A percentile compares a stretch with the other conserved stretches of the same genome.
These are phyloP conservation scores for Posidonia oceanica DNA, from an alignment of 116 monocot genomes.

Conservation along the genomic window DNA sequence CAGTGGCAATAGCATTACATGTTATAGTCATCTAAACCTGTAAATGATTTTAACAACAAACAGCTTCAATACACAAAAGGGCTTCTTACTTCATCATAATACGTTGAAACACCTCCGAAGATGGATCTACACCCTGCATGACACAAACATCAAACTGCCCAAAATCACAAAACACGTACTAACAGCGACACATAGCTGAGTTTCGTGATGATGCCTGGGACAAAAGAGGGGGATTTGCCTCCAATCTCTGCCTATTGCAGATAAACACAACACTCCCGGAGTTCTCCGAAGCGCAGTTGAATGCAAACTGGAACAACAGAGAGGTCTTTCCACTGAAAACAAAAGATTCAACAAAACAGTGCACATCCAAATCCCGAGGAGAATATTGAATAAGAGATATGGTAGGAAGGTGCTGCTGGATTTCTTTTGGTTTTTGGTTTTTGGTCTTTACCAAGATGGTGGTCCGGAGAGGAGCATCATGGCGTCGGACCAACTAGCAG, in stretches of 20 bases:
- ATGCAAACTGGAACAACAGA: slow-evolving; percentile 83
- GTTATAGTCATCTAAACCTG: no score
- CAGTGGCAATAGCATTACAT: no score
- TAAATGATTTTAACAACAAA: background rate
- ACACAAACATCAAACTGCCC: slow-evolving; percentile 3
- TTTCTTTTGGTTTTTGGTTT: no score
- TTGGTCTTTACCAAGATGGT: slow-evolving; percentile 28
- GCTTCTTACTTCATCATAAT: slow-evolving; percentile 74
- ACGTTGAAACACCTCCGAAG: slow-evolving; percentile 38
- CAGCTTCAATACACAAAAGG: background rate
- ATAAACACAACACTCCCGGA: slow-evolving; percentile 52
- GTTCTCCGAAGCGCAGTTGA: slow-evolving; percentile 55
- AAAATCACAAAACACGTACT: background rate
- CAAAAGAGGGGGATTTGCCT: slow-evolving; percentile 67
- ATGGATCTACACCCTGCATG: slow-evolving; percentile 56
- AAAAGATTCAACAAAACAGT: background rate
- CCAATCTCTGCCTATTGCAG: slow-evolving; percentile 65
- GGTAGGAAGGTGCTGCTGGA: background rate
- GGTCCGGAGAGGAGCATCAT: slow-evolving; percentile 64
- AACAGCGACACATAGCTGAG: no score
- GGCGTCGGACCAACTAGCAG: background rate
- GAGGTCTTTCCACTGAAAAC: slow-evolving; percentile 78
- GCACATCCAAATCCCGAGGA: no score
- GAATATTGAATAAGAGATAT: no score
- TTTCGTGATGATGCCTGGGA: slow-evolving; percentile 28